Base-by-base conservation (phyloP, 768 basidiomycete genomes). In the Tricholoma terreum region DNA sequence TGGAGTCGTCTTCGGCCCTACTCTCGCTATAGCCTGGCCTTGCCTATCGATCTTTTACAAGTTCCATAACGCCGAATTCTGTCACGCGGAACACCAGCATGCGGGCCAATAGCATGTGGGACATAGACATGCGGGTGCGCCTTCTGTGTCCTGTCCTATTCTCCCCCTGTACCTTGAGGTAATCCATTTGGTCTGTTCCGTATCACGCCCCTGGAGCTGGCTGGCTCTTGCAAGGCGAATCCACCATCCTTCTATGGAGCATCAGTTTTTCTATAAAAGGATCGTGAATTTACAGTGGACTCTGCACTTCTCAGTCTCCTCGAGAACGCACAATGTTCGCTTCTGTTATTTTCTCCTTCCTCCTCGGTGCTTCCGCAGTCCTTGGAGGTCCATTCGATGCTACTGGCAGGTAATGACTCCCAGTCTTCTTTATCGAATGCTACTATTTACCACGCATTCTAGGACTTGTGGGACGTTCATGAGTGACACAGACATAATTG, bases 381-480 rank as follows among this genome's bases (percentile, higher is more conserved):
- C 55, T 73, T 34, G 74, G 69, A 10, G 60, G 62, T 11, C 69
- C 73, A 9, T 63, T 69, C 56, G 68, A 66, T 42, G 35, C 46
- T 7, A 55, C 58, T 11, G 52, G 57, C 35, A 72, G 67, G 66
- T 60, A 43, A 10, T 36, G 7, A n/a, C 24, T 21, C 27, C 14
- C n/a, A 17, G 17, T 22, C 36, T 1, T n/a, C 21, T n/a, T 49
- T 14, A 3, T 33, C 6, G 9, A 48, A 15, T 55, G 7, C 17
- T 22, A 22, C 21, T 48, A 8, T 24, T 55, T n/a, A 50, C 33
- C 31, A 33, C 24, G 17, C 17, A 21, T 40, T 49, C 17, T 52
- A 77, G 75, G 61, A 57, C 57, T 14, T 81, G 80, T 57, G 79
- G 77, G 50, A 75, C 71, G 7, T 58, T 59, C 55, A 70, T 76